Conservation (phyloP, 257 asterid genomes). For the Solanum phureja region DNA sequence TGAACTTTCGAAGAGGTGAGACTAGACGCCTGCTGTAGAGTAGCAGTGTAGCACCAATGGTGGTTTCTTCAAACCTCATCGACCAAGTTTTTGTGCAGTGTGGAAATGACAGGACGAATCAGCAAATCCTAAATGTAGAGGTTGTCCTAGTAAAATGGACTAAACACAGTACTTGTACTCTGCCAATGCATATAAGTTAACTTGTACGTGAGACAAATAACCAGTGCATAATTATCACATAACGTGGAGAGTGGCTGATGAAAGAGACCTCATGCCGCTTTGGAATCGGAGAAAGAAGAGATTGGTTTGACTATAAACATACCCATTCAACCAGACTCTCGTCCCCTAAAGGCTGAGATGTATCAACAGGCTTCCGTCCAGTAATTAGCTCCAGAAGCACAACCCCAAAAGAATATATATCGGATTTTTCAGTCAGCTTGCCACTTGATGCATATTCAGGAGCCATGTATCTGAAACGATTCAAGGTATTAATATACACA, state of each 20-base stretch:
- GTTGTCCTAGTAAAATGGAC: neutral
- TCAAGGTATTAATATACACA: neutral
- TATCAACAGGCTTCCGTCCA: slow-evolving; percentile 93
- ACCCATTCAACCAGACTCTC: slow-evolving; percentile 99
- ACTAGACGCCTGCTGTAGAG: neutral
- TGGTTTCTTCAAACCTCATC: neutral
- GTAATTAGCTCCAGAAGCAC: slow-evolving; percentile 81
- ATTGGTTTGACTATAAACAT: slow-evolving; percentile 13
- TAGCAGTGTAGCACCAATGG: neutral
- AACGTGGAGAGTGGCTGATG: neutral
- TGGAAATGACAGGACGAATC: neutral
- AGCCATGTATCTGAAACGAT: slow-evolving; percentile 76
- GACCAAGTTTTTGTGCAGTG: neutral
- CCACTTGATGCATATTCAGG: slow-evolving; percentile 98
- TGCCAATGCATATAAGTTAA: neutral
- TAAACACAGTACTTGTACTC: neutral
- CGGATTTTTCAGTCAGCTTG: slow-evolving; percentile 82
- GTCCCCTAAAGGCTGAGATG: slow-evolving; percentile 81
- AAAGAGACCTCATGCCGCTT: neutral
- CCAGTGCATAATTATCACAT: neutral
- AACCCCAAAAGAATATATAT: slow-evolving; percentile 81
- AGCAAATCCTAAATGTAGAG: neutral
- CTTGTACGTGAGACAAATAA: neutral
- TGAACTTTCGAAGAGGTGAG: neutral
- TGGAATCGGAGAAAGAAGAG: neutral